Evolutionary conservation across 2,329 filamentous ascomycete genomes (phyloP), one percentile per base, ranked within the genome.

Genomic region (Stylonectria norvegica): DNA sequence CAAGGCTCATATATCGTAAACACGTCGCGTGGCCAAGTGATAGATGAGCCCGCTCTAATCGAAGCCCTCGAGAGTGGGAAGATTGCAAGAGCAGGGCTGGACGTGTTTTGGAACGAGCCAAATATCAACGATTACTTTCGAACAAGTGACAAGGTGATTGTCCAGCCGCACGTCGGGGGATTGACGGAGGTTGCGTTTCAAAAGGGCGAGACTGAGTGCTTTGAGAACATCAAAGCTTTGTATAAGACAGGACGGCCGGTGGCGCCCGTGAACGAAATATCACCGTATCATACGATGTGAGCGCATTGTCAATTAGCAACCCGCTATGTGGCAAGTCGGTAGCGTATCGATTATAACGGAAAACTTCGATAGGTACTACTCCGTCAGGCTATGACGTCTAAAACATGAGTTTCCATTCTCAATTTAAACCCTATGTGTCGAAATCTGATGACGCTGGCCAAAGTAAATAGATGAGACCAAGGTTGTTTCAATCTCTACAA

Each of bases 31-130:
- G 75, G 75, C 0, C 64, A 65, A 10, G 57, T 78, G 3, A 57
- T 78, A 1, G 66, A 78, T 42, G 72, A 77, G 47, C 51, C 56
- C 4, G 73, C 73, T 0, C 50, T 78, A 12, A 62, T 72, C 5
- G 52, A 59, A 9, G 74, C 72, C 0, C 48, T 78, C 4, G 65
- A 73, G 39, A 64, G 55, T 5, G 71, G 73, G 0, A 70, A 71
- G 36, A 45, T 78, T 2, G 58, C 60, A 1, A 57, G 69, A 4
- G 72, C 70, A 1, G 75, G 74, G 0, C 42, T 78, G 25, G 73
- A 76, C 45, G 72, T 74, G 1, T 70, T 73, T 27, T 42, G 42
- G 34, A 58, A 69, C 14, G 73, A 76, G 45, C 72, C 71, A 1
- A 55, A 56, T 5, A 56, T 69, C 11, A 59, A 68, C 20, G 59